Evolutionary conservation across 805 yeast genomes (phyloP).

Genomic region (Candida khao-thaluensis): DNA sequence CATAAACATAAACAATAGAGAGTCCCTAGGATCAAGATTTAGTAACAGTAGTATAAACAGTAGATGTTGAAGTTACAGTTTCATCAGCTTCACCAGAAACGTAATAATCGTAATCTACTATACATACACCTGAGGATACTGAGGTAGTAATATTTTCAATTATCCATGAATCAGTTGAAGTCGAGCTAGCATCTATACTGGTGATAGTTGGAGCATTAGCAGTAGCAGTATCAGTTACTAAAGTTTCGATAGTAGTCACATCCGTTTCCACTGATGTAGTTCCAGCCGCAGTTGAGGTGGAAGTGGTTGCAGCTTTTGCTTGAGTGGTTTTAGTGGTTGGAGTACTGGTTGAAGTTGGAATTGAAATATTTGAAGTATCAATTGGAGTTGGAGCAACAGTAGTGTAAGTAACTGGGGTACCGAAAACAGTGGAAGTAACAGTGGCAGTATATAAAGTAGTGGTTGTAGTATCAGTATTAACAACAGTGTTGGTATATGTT

Average conservation of each 20-base stretch:
- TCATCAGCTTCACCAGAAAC: slow-evolving; percentile 27
- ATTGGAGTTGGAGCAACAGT: slow-evolving; percentile 36
- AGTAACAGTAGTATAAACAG: slow-evolving; percentile 36
- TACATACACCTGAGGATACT: slow-evolving; percentile 30
- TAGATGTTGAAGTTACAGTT: slow-evolving; percentile 40
- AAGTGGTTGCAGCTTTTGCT: slow-evolving; percentile 12
- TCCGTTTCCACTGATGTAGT: slow-evolving; percentile 12
- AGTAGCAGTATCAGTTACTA: slow-evolving; percentile 7
- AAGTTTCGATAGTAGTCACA: slow-evolving; percentile 14
- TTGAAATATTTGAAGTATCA: slow-evolving; percentile 15
- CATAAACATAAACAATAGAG: slow-evolving; percentile 7
- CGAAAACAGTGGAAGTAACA: slow-evolving; percentile 42
- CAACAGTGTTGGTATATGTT: slow-evolving; percentile 28
- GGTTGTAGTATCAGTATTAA: slow-evolving; percentile 35
- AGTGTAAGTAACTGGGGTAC: slow-evolving; percentile 35
- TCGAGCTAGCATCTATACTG: slow-evolving; percentile 22
- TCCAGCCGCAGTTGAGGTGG: background rate
- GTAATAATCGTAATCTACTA: slow-evolving; percentile 39
- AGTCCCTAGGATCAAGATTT: slow-evolving; percentile 13
- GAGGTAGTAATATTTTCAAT: slow-evolving; percentile 34
- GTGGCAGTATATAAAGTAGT: slow-evolving; percentile 44
- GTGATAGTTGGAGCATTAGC: slow-evolving; percentile 28
- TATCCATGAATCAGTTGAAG: slow-evolving; percentile 31
- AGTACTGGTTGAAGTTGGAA: slow-evolving; percentile 13
- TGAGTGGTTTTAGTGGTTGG: slow-evolving; percentile 15